Base-by-base conservation (phyloP, 768 basidiomycete species). In the Exidia glandulosa region DNA sequence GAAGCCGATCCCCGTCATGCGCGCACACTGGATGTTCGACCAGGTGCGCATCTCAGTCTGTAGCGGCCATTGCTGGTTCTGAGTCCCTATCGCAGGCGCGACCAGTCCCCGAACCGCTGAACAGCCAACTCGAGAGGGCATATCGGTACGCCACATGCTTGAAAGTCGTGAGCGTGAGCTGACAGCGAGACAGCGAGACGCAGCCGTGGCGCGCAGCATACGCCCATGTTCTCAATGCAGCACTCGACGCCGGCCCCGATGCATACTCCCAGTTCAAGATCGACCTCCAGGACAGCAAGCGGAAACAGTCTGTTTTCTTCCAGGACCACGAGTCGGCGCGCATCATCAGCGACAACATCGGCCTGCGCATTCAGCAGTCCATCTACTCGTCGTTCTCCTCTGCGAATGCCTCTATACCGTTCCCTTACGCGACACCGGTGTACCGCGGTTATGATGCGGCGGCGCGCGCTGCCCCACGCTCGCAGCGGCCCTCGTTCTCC, bases 21-120 rank as follows among this genome's bases (percentile, higher is more conserved):
- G 75, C 37, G 75, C 70, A 10, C 68, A 70, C 6, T 76, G 75
- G 75, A 74, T 75, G 64, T 69, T 72, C 45, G 69, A 68, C 37
- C 70, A 71, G 59, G 75, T 69, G 7, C 37, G 66, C 58, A n/a
- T 31, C n/a, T n/a, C 19, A 23, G 9, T 2, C 29, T 25, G 16
- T 30, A 23, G 10, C 41, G 16, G 9, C 19, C 5, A 6, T 13
- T 45, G 10, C 41, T 45, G 41, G 41, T 1, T 19, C 41, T 45
- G 19, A 45, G 19, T 19, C 19, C 41, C 41, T 23, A 23, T 19
- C 41, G 41, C 41, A 75, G 66, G 67, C 66, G 13, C 62, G 67
- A 34, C 75, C 75, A 9, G 73, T 73, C 32, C 71, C 71, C n/a
- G 71, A 70, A 65, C 67, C 72, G 25, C 65, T 75, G 27, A 66